Conservation (phyloP, 176 grass and related monocot genomes). For the Raddia distichophylla region DNA sequence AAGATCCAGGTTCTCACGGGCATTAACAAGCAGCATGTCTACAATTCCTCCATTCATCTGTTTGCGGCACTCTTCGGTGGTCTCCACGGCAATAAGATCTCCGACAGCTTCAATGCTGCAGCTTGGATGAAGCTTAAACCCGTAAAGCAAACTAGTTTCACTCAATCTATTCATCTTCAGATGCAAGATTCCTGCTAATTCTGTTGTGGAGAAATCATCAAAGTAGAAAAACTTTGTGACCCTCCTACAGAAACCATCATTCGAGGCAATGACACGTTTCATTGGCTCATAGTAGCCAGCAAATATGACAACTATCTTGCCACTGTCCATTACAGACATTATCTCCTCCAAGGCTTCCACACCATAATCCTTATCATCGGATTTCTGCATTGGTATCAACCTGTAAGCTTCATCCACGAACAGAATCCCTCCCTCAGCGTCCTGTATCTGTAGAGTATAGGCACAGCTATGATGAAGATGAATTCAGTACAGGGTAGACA, state of each 20-base stretch:
- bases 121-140: constrained; percentile 74
- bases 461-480: not conserved
- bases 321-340: constrained; percentile 96
- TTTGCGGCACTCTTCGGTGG: constrained; percentile 60
- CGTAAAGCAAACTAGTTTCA: constrained; percentile 65
- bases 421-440: constrained; percentile 89
- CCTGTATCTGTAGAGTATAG: constrained; percentile 65
- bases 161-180: constrained; percentile 67
- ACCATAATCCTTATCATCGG: constrained; percentile 97
- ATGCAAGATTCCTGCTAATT: constrained; percentile 84
- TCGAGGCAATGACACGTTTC: constrained; percentile 87
- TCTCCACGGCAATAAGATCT: constrained; percentile 63
- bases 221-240: constrained; percentile 92
- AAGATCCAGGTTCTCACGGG: constrained; percentile 82
- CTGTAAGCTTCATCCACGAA: constrained; percentile 99
- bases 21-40: constrained; percentile 73
- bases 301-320: constrained; percentile 88
- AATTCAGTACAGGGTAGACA: not conserved
- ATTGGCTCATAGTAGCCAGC: constrained; percentile 91
- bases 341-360: constrained; percentile 98
- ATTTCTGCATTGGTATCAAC: constrained; percentile 85
- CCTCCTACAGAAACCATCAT: constrained; percentile 90
- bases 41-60: constrained; percentile 93
- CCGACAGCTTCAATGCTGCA: constrained; percentile 60
- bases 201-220: constrained; percentile 71